phyloP scores from a whole-genome alignment of 148 eudicot species.

The Silene uniflora region DNA sequence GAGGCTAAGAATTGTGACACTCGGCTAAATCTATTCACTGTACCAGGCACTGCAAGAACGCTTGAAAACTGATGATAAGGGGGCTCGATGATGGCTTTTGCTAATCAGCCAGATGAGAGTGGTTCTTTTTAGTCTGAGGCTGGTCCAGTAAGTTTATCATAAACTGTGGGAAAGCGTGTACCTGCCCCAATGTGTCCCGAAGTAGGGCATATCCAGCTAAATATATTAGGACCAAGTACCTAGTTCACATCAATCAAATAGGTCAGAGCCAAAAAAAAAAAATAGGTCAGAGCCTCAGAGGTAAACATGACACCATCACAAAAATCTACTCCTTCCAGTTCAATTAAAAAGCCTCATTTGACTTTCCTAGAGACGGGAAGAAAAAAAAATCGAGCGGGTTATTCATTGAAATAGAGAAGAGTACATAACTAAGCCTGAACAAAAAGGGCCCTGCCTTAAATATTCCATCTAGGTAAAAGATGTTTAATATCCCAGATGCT shows the following conservation, averaged over 20 bases:
- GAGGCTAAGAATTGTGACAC: slow-evolving; percentile 10
- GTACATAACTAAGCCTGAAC: too few species aligned
- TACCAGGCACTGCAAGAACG: slow-evolving; percentile 2
- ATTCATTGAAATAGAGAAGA: too few species aligned
- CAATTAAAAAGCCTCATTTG: too few species aligned
- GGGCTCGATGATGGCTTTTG: slow-evolving; percentile 8
- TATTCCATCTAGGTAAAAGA: too few species aligned
- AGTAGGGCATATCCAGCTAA: slow-evolving; percentile 74
- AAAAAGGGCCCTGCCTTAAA: too few species aligned
- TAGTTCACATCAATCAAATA: slow-evolving; percentile 20
- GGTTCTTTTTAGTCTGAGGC: slow-evolving; percentile 23
- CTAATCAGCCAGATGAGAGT: not conserved
- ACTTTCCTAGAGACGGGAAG: too few species aligned
- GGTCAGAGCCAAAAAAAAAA: slow-evolving; percentile 5
- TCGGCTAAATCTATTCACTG: not conserved
- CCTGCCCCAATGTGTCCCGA: slow-evolving; percentile 67
- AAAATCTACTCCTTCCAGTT: not conserved
- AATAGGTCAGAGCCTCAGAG: slow-evolving; percentile 16
- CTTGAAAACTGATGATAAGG: not conserved
- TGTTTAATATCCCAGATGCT: too few species aligned
- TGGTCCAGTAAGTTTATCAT: slow-evolving; percentile 36
- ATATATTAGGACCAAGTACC: slow-evolving; percentile 78
- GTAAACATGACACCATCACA: not conserved
- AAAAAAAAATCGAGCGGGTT: not conserved
- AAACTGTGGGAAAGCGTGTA: slow-evolving; percentile 58